phyloP scores from a whole-genome alignment of 2,329 filamentous ascomycete species.

The Cercospora nicotianae region DNA sequence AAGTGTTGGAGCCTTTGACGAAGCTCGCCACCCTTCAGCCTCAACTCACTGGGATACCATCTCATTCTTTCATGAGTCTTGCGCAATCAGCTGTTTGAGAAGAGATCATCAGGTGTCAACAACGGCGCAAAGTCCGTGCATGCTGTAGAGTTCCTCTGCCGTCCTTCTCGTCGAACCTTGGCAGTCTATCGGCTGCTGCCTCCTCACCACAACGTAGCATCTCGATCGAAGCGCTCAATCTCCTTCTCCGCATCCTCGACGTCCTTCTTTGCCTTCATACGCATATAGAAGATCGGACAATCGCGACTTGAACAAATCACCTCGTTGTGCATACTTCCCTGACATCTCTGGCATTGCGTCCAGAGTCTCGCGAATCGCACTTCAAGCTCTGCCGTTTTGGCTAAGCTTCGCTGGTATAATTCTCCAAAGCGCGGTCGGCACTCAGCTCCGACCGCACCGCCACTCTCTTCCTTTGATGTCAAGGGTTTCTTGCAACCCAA shows the following conservation, averaged over 20 bases:
- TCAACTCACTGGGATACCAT: neutral
- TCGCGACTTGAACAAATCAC: slow-evolving; percentile 96
- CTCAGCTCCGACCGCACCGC: slow-evolving; percentile 83
- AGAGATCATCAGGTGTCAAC: neutral
- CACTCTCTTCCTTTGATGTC: slow-evolving; percentile 72
- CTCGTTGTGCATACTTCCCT: slow-evolving; percentile 96
- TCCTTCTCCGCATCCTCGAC: slow-evolving; percentile 94
- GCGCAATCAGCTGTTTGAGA: neutral
- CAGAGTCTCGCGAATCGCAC: slow-evolving; percentile 88
- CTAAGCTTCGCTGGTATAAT: slow-evolving; percentile 86
- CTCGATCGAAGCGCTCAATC: slow-evolving; percentile 82
- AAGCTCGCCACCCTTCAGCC: neutral
- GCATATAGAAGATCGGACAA: slow-evolving; percentile 99
- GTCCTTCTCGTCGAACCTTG: neutral
- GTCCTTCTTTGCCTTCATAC: slow-evolving; percentile 99
- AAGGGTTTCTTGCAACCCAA: slow-evolving; percentile 99
- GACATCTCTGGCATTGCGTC: slow-evolving; percentile 97
- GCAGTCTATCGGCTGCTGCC: neutral
- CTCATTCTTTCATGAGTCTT: neutral
- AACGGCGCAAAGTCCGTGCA: neutral
- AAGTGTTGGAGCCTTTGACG: neutral
- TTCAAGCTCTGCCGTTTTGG: slow-evolving; percentile 87
- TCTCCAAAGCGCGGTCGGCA: slow-evolving; percentile 85
- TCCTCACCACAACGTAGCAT: slow-evolving; percentile 66
- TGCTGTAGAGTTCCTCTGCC: neutral